A percentile compares a stretch with the other conserved stretches of the same genome.
Conservation (phyloP, 2,329 filamentous ascomycete species). For the Colletotrichum shisoi region DNA sequence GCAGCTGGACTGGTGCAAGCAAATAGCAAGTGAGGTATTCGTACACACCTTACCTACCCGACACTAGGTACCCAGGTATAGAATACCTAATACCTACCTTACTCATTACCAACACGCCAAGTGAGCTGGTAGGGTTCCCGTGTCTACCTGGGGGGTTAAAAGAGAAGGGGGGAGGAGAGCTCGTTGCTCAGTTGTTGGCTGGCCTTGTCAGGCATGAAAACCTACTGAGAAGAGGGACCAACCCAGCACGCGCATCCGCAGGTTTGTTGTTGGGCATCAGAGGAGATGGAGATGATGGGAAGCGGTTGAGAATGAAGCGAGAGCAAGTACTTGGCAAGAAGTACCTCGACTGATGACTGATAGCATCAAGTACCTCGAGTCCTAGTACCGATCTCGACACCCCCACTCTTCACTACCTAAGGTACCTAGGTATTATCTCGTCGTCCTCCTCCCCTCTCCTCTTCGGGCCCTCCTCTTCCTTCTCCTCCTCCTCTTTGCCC, state of each 20-base stretch:
- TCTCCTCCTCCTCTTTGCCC: conserved; percentile 1
- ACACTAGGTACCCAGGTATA: too few relatives aligned
- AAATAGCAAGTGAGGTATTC: not conserved
- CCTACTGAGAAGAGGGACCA: conserved; percentile 2
- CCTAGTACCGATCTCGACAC: too few relatives aligned
- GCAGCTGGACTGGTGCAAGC: not conserved
- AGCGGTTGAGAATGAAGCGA: not conserved
- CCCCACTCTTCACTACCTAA: too few relatives aligned
- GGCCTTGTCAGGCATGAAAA: conserved; percentile 9
- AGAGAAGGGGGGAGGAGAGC: not conserved
- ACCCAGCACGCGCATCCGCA: conserved; percentile 16
- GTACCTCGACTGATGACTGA: not conserved
- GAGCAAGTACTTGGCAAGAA: not conserved
- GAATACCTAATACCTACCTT: too few relatives aligned
- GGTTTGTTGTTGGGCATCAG: conserved; percentile 19
- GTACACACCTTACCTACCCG: not conserved
- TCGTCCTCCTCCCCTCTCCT: not conserved
- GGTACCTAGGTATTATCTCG: too few relatives aligned
- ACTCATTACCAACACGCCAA: not conserved
- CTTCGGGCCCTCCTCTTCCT: not conserved
- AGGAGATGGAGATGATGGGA: conserved; percentile 5
- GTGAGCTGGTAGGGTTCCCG: not conserved
- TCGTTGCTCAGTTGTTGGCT: not conserved
- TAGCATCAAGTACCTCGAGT: too few relatives aligned
- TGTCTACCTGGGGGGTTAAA: too few relatives aligned